Conservation (phyloP, 2,329 filamentous ascomycete species). For the Botrytis tulipae region DNA sequence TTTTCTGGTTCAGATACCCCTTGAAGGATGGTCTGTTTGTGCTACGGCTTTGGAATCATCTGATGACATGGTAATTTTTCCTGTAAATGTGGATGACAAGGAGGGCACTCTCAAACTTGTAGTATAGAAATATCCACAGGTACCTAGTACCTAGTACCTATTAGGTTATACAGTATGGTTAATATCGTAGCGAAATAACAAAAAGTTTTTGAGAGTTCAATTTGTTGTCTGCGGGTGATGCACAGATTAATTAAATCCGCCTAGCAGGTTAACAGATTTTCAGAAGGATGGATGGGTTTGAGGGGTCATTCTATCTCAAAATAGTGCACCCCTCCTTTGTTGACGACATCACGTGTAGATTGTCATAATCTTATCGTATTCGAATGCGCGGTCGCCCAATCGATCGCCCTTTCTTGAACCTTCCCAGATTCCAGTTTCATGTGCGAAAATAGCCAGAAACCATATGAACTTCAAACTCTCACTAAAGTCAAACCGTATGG, state of each 20-base stretch:
- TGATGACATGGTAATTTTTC: background rate
- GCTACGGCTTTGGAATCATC: slow-evolving; percentile 18
- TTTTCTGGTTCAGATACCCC: slow-evolving; percentile 25
- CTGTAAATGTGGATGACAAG: background rate
- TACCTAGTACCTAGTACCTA: background rate
- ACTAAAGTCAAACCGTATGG: background rate
- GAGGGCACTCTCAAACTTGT: background rate
- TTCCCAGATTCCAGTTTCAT: slow-evolving; percentile 11
- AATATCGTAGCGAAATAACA: background rate
- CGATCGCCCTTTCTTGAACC: background rate
- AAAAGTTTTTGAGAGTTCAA: background rate
- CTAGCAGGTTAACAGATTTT: background rate
- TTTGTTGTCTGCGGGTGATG: background rate
- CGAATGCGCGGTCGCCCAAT: slow-evolving; percentile 1
- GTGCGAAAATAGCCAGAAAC: slow-evolving; percentile 9
- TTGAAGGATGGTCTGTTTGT: slow-evolving; percentile 16
- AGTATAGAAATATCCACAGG: slow-evolving; percentile 7
- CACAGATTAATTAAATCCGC: background rate
- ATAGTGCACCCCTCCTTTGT: slow-evolving; percentile 14
- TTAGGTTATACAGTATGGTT: background rate
- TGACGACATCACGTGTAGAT: slow-evolving; percentile 15
- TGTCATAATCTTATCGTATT: slow-evolving; percentile 19
- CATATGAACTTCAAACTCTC: background rate
- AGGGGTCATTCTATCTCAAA: background rate
- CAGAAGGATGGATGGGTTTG: background rate